Conservation (phyloP, 768 basidiomycete species). For the Lentinula guzmanii region DNA sequence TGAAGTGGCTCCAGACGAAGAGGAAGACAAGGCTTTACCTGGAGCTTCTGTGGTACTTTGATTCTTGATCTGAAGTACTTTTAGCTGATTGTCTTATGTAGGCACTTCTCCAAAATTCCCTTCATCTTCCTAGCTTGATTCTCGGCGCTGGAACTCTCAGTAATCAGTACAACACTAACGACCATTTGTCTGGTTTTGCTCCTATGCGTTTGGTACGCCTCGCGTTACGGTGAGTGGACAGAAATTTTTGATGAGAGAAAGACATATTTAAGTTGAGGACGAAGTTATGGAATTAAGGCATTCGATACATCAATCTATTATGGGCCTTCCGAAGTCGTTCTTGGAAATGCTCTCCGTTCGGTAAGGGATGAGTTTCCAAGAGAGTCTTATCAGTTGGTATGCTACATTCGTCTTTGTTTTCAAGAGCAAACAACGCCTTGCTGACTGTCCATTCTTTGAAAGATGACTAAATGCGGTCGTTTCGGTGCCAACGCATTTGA, state of each 20-base stretch:
- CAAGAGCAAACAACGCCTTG: not conserved
- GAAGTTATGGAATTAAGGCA: slow-evolving; percentile 74
- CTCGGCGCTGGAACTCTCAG: slow-evolving; percentile 74
- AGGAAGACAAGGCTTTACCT: slow-evolving; percentile 29
- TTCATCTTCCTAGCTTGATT: slow-evolving; percentile 44
- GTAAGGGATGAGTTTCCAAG: slow-evolving; percentile 71
- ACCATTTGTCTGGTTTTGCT: slow-evolving; percentile 43
- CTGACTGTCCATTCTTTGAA: not conserved
- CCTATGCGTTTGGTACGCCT: slow-evolving; percentile 68
- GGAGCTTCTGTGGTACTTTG: slow-evolving; percentile 35
- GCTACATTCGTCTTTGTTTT: slow-evolving; percentile 10
- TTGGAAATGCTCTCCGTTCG: slow-evolving; percentile 58
- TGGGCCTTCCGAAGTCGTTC: slow-evolving; percentile 70
- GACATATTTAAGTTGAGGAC: not conserved
- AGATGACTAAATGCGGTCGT: slow-evolving; percentile 88
- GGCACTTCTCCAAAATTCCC: slow-evolving; percentile 26
- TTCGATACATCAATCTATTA: slow-evolving; percentile 85
- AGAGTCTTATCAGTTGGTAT: slow-evolving; percentile 67
- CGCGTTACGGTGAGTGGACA: slow-evolving; percentile 59
- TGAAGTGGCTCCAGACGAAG: slow-evolving; percentile 16
- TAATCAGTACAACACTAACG: slow-evolving; percentile 57
- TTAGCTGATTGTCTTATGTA: slow-evolving; percentile 10
- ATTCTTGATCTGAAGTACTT: not conserved
- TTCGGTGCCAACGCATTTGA: slow-evolving; percentile 67
- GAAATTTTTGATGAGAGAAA: not conserved